Conservation (phyloP, 352 stramenopile genomes). For the Phytophthora idaei region DNA sequence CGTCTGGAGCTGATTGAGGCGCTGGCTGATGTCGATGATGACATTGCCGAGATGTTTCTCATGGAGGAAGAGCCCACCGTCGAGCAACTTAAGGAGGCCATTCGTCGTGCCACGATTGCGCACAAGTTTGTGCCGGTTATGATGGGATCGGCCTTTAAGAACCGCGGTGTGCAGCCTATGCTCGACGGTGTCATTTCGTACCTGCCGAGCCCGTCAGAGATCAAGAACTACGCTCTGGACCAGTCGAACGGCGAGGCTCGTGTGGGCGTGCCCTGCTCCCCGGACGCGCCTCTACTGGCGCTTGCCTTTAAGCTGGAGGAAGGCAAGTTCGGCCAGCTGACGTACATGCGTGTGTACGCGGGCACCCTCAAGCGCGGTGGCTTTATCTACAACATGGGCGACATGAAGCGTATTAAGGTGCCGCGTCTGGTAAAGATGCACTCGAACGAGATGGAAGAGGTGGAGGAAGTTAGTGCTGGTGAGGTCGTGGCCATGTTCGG, state of each 20-base stretch:
- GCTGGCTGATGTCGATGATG: slow-evolving; percentile 98
- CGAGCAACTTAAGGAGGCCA: slow-evolving; percentile 93
- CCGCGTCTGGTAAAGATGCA: slow-evolving; percentile 99
- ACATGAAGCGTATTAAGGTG: slow-evolving; percentile 95
- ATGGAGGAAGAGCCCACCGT: slow-evolving; percentile 96
- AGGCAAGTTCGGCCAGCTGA: slow-evolving; percentile 98
- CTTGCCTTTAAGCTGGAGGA: slow-evolving; percentile 99
- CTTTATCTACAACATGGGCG: slow-evolving; percentile 90
- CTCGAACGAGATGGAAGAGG: slow-evolving; percentile 99
- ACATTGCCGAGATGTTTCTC: slow-evolving; percentile 99
- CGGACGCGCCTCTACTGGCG: slow-evolving; percentile 93
- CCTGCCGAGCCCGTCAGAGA: slow-evolving; percentile 94
- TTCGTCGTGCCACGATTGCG: slow-evolving; percentile 95
- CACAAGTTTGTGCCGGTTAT: slow-evolving; percentile 99
- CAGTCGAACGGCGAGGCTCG: slow-evolving; percentile 92
- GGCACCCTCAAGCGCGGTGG: slow-evolving; percentile 84
- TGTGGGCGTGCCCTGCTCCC: slow-evolving; percentile 86
- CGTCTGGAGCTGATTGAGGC: slow-evolving; percentile 93
- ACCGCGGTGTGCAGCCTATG: slow-evolving; percentile 98
- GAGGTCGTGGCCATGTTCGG: slow-evolving; percentile 99
- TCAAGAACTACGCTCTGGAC: slow-evolving; percentile 97
- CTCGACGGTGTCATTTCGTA: slow-evolving; percentile 98
- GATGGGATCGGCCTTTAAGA: slow-evolving; percentile 98
- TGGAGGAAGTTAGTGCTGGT: slow-evolving; percentile 93
- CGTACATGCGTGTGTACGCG: slow-evolving; percentile 96